Evolutionary conservation across 768 basidiomycete genomes (phyloP).

Genomic region (Auricularia sp.): DNA sequence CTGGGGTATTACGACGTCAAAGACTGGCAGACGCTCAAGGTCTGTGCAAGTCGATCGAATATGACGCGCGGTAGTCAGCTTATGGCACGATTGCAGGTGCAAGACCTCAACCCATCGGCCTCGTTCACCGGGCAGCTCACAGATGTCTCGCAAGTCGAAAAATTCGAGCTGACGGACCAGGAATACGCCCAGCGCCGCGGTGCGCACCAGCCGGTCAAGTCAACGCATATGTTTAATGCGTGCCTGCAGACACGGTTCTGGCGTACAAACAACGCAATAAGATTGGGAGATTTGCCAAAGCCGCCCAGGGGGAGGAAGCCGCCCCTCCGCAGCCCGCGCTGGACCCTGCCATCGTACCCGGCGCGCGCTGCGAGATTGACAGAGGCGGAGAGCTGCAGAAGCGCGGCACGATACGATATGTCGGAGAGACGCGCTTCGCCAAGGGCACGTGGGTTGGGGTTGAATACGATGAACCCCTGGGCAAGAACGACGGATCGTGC

Average conservation of each 20-base stretch:
- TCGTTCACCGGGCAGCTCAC: constrained; percentile 70
- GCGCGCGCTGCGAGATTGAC: constrained; percentile 77
- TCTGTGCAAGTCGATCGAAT: constrained; percentile 24
- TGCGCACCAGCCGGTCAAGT: constrained; percentile 20
- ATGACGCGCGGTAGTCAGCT: constrained; percentile 1
- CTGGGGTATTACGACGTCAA: constrained; percentile 67
- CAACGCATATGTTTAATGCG: constrained; percentile 3
- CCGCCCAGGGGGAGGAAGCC: constrained; percentile 20
- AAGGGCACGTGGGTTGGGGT: constrained; percentile 81
- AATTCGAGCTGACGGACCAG: constrained; percentile 77
- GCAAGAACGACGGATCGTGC: constrained; percentile 92
- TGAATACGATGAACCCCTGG: constrained; percentile 91
- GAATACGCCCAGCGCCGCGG: constrained; percentile 78
- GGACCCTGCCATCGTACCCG: constrained; percentile 42
- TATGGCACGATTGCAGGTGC: constrained; percentile 35
- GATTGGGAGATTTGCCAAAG: constrained; percentile 76
- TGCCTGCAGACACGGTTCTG: constrained; percentile 65
- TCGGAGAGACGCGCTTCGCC: constrained; percentile 71
- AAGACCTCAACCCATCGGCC: constrained; percentile 67
- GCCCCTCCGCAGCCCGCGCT: constrained; percentile 20
- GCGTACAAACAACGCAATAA: constrained; percentile 81
- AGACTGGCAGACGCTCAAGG: constrained; percentile 77
- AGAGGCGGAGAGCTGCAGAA: constrained; percentile 59
- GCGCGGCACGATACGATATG: constrained; percentile 77
- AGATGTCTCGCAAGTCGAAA: constrained; percentile 80